Base-by-base conservation (phyloP, 169 alveolate species). In the Plasmodium falciparum region DNA sequence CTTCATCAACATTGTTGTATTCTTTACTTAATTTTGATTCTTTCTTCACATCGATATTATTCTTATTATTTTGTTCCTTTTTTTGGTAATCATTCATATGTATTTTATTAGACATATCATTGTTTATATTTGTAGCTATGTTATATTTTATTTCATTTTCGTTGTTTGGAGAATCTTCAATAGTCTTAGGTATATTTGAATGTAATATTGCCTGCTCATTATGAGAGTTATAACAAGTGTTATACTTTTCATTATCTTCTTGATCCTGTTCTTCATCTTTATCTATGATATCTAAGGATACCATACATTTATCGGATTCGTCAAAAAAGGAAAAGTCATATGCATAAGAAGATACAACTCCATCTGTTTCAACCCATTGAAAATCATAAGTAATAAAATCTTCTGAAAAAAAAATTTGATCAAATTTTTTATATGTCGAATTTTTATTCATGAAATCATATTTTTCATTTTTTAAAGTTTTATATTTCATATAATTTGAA, bases 361-460 rank as follows among this genome's bases (percentile, higher is more conserved):
- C 85, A 61, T 73, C 85, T 58, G 56, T 8, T 73, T 73, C 85
- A 24, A 15, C 24, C 85, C 85, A 73, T 20, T 73, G 67, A 73
- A 73, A 73, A 17, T 73, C 85, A 54, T 62, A 22, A 5, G 85
- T 33, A 50, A 73, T 73, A n/a, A 52, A 43, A 29, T 73, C 70
- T 15, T 73, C 85, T 2, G 69, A 43, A 45, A 73, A 73, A 11
- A 50, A 73, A 24, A 12, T 73, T 62, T 73, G 70, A 17, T 73
- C 85, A 43, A 73, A 73, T 17, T 73, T 73, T 52, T 73, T 54
- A 61, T 73, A 73, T 12, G 39, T 15, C 6, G 47, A 12, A 13
- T 13, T 12, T 17, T 61, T 73, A 61, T 54, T 54, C 29, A 20
- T 39, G 11, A n/a, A 58, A 2, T 49, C 6, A 5, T 73, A 43